Base-by-base conservation (phyloP, 202 grass and related monocot species). In the Zoysia matrella region DNA sequence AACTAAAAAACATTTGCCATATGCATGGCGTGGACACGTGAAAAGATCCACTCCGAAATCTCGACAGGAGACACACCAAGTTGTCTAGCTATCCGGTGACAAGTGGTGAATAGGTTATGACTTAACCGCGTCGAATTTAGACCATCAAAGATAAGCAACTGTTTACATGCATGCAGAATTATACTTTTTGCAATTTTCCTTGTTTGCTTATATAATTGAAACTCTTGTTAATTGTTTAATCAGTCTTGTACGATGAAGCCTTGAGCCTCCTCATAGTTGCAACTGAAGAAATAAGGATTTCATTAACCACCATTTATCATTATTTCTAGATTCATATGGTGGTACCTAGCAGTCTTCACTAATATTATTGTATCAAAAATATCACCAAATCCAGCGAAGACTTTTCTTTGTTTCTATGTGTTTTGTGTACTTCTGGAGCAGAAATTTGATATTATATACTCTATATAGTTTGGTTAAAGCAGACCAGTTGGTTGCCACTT, bases 1-100 rank as follows among this genome's bases (percentile, higher is more conserved):
- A 36, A 36, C 30, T 36, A 36, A 36, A 36, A 47, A 44, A 36
- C 30, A 36, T 36, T 47, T 51, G 47, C 47, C 15, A 52, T 53
- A 56, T 75, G 64, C 56, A 65, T 64, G 79, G 57, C 40, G 8
- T 36, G 52, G 42, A 52, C 74, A 79, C 22, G 48, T 70, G 30
- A 36, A 36, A 36, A 36, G 30, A 36, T 36, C 48, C 65, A 65
- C 47, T 14, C 46, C 69, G 69, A 86, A 83, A 86, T 41, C 73
- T 74, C 52, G 64, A 71, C 74, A 56, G 16, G 83, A 83, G 57
- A 43, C 69, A 52, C 83, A 90, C 86, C 30, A 36, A 36, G 36
- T 79, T 75, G 39, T 36, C 75, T 76, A 82, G 30, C 30, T 36
- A 36, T 52, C 71, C 52, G 60, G 80, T 86, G 80, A 80, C 84